These are phyloP conservation scores for Nitzschia sp. DNA, from an alignment of 108 stramenopile species.

Conservation along the genomic window DNA sequence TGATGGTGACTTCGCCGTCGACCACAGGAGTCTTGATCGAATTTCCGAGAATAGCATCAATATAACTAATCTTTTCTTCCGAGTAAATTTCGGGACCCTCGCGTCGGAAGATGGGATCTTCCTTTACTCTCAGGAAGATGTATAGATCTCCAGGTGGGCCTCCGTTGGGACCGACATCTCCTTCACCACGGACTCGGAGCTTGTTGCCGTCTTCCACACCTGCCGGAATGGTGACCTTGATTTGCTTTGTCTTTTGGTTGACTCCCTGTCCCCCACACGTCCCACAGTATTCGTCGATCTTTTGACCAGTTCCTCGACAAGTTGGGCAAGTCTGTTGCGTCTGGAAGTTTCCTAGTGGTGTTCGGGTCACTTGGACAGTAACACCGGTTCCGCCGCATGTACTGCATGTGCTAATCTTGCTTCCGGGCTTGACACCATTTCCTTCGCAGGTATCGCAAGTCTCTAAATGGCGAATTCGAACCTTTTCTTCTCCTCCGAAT, in stretches of 20 bases:
- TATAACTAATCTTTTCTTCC: slow-evolving; percentile 82
- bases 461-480: slow-evolving; percentile 92
- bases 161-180: slow-evolving; percentile 94
- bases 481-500: slow-evolving; percentile 97
- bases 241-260: slow-evolving; percentile 91
- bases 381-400: slow-evolving; percentile 90
- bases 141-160: slow-evolving; percentile 95
- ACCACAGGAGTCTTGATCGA: slow-evolving; percentile 90
- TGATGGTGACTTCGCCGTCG: slow-evolving; percentile 95
- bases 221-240: slow-evolving; percentile 94
- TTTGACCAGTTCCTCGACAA: slow-evolving; percentile 93
- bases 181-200: slow-evolving; percentile 94
- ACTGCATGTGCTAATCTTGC: slow-evolving; percentile 74
- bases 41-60: slow-evolving; percentile 95
- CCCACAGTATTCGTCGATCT: slow-evolving; percentile 93
- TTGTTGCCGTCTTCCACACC: slow-evolving; percentile 97
- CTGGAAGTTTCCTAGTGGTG: slow-evolving; percentile 96
- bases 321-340: slow-evolving; percentile 93
- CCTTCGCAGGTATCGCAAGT: slow-evolving; percentile 89
- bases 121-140: slow-evolving; percentile 95
- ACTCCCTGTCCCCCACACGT: slow-evolving; percentile 94
- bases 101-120: slow-evolving; percentile 85
- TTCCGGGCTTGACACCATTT: slow-evolving; percentile 89
- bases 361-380: slow-evolving; percentile 92
- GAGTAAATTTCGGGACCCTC: slow-evolving; percentile 96